A percentile compares a stretch with the other conserved stretches of the same genome.
phyloP scores from a whole-genome alignment of 225 moss, liverwort and hornwort species.

The Pleurozium schreberi region DNA sequence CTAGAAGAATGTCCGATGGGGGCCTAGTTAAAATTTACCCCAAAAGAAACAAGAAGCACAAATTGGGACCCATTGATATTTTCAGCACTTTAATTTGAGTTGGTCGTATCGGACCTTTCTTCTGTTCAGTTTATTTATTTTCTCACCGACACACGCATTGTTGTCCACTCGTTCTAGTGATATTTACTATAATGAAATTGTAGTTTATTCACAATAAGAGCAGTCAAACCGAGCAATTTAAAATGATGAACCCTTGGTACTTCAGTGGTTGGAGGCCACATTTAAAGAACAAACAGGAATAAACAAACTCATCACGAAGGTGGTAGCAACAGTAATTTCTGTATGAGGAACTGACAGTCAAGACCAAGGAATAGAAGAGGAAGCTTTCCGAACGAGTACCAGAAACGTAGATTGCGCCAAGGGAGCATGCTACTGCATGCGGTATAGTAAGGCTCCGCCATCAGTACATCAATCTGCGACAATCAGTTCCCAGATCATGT shows the following conservation, averaged over 20 bases:
- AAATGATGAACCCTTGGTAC: background rate
- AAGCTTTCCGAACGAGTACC: constrained; percentile 28
- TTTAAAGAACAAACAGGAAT: background rate
- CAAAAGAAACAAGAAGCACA: background rate
- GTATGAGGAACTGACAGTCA: background rate
- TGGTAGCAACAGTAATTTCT: background rate
- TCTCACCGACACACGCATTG: background rate
- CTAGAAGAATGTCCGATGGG: constrained; percentile 7
- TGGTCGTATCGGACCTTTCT: background rate
- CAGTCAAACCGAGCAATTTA: background rate
- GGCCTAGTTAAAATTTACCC: background rate
- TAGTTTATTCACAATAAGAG: background rate
- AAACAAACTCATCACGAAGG: background rate
- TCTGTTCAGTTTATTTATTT: background rate
- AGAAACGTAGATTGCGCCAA: constrained; percentile 84
- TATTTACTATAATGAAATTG: too few relatives aligned
- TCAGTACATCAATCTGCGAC: constrained; percentile 58
- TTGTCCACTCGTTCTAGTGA: background rate
- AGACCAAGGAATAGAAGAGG: background rate
- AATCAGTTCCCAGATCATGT: background rate
- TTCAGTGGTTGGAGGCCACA: background rate
- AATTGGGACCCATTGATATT: background rate
- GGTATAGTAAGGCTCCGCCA: constrained; percentile 83
- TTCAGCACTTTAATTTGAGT: background rate
- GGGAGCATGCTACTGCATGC: constrained; percentile 71